These are phyloP conservation scores for Sarcodon aspratus DNA, from an alignment of 768 basidiomycete genomes.

Conservation along the genomic window DNA sequence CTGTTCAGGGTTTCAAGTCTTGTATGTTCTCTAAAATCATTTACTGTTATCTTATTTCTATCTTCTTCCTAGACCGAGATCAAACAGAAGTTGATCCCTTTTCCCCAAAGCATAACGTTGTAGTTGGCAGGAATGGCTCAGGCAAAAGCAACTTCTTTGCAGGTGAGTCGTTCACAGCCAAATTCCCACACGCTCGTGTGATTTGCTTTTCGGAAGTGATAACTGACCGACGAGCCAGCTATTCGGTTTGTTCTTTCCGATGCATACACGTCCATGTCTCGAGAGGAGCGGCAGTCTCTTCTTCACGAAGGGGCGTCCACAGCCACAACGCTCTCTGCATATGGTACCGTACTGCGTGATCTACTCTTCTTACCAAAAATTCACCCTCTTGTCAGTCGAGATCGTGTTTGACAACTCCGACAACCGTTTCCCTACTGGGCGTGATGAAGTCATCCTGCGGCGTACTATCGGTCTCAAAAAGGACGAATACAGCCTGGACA, in stretches of 20 bases:
- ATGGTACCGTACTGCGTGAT: slow-evolving; percentile 36
- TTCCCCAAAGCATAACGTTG: slow-evolving; percentile 87
- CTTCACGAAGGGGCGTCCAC: slow-evolving; percentile 89
- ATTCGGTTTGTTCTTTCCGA: slow-evolving; percentile 97
- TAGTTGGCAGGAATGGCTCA: slow-evolving; percentile 94
- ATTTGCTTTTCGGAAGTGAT: not conserved
- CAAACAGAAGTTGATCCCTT: slow-evolving; percentile 93
- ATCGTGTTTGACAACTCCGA: slow-evolving; percentile 95
- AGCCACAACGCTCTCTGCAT: slow-evolving; percentile 85
- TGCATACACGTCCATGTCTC: slow-evolving; percentile 90
- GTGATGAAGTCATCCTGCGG: slow-evolving; percentile 78
- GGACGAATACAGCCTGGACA: slow-evolving; percentile 95
- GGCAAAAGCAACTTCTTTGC: slow-evolving; percentile 99
- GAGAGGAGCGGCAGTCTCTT: slow-evolving; percentile 88
- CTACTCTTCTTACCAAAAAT: not conserved
- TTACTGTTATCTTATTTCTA: not conserved
- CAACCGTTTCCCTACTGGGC: slow-evolving; percentile 86
- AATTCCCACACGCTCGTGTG: not conserved
- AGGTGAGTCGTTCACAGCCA: slow-evolving; percentile 35
- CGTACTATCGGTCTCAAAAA: slow-evolving; percentile 97
- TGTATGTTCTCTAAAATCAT: slow-evolving; percentile 33
- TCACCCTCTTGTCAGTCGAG: slow-evolving; percentile 42
- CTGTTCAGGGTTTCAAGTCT: slow-evolving; percentile 97
- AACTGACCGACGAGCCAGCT: slow-evolving; percentile 30
- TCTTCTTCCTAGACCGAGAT: slow-evolving; percentile 49